Conservation (phyloP, 208 protist species). For the Novymonas esmeraldas region DNA sequence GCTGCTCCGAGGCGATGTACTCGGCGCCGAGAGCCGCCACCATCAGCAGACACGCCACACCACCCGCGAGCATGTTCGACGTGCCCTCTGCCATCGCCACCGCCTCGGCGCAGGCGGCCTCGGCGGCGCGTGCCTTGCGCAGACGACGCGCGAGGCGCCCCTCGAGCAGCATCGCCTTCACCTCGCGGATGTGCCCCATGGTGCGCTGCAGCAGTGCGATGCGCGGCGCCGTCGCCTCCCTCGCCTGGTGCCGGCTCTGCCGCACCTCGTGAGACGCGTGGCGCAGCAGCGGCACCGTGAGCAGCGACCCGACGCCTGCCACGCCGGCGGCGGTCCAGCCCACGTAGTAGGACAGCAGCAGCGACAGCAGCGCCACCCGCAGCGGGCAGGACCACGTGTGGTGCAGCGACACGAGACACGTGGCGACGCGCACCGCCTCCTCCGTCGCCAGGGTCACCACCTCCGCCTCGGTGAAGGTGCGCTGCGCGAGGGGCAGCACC, state of each 20-base stretch:
- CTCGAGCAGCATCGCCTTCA: constrained; percentile 66
- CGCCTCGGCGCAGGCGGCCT: constrained; percentile 27
- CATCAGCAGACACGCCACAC: constrained; percentile 33
- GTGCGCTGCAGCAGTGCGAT: constrained; percentile 45
- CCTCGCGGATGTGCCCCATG: constrained; percentile 46
- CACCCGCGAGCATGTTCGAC: constrained; percentile 28
- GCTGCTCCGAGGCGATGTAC: constrained; percentile 11
- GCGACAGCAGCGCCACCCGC: constrained; percentile 27
- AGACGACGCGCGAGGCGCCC: constrained; percentile 35
- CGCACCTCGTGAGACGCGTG: constrained; percentile 26
- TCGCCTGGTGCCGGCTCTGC: constrained; percentile 26
- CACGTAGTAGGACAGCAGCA: constrained; percentile 49
- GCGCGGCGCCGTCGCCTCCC: constrained; percentile 28
- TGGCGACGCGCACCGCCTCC: constrained; percentile 44
- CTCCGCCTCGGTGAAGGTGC: constrained; percentile 55
- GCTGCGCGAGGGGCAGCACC: constrained; percentile 59
- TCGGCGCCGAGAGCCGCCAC: constrained; percentile 30
- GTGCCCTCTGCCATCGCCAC: constrained; percentile 42
- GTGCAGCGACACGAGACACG: constrained; percentile 50
- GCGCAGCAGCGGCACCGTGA: constrained; percentile 43
- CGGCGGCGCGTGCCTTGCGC: constrained; percentile 28
- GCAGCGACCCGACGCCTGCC: constrained; percentile 27
- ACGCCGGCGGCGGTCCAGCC: constrained; percentile 40
- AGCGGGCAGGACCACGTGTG: constrained; percentile 61
- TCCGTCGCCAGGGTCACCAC: constrained; percentile 53